Percentiles rank a stretch among this genome's conserved stretches.
Evolutionary conservation across 1,284 basidiomycete species (phyloP).

Genomic region (Pyrrhoderma lamaoense): DNA sequence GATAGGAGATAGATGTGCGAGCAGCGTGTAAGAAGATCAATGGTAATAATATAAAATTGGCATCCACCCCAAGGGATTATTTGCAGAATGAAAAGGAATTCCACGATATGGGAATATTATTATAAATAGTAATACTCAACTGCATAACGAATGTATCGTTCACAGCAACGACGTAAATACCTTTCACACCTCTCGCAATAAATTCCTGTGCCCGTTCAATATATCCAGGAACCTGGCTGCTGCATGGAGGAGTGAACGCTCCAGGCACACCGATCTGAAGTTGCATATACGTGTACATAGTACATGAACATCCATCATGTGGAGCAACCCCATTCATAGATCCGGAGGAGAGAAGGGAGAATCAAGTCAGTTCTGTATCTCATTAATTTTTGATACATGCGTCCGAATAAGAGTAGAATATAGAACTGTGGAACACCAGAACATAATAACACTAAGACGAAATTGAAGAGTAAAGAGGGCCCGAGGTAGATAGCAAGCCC

Average conservation of each 20-base stretch:
- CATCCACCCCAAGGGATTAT: neutral
- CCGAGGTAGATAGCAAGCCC: too few relatives aligned
- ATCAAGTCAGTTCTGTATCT: too few relatives aligned
- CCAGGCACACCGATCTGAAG: constrained; percentile 56
- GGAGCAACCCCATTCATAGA: neutral
- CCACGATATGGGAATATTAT: too few relatives aligned
- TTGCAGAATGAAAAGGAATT: neutral
- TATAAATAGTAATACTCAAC: constrained; percentile 28
- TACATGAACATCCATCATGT: neutral
- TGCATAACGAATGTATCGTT: constrained; percentile 67
- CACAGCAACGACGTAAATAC: constrained; percentile 61
- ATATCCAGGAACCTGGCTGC: constrained; percentile 57
- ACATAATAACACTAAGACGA: too few relatives aligned
- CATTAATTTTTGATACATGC: too few relatives aligned
- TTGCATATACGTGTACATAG: constrained; percentile 29
- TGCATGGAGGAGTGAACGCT: constrained; percentile 51
- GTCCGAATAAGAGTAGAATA: too few relatives aligned
- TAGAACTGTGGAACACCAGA: too few relatives aligned
- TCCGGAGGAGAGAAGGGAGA: too few relatives aligned
- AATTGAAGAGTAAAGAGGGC: too few relatives aligned
- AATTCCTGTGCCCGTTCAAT: constrained; percentile 54
- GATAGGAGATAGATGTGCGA: too few relatives aligned
- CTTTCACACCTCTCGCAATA: constrained; percentile 60
- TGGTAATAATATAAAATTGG: neutral
- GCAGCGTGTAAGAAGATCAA: too few relatives aligned